Conservation (phyloP, 2,329 filamentous ascomycete species). For the Aspergillus pseudotamarii region DNA sequence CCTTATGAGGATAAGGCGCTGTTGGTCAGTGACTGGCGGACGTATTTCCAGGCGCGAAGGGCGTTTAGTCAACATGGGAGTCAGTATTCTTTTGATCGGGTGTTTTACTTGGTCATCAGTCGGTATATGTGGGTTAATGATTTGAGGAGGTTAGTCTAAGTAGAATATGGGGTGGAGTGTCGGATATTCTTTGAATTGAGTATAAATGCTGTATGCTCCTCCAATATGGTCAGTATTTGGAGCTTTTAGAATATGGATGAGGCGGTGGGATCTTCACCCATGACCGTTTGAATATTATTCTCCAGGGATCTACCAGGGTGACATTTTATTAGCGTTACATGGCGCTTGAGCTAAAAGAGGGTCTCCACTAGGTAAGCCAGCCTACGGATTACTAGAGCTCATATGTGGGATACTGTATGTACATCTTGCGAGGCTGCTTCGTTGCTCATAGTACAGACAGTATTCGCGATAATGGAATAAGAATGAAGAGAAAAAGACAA, state of each 20-base stretch:
- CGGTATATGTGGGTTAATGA: slow-evolving; percentile 48
- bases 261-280: too few species aligned
- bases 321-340: too few species aligned
- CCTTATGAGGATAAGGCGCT: slow-evolving; percentile 33
- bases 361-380: too few species aligned
- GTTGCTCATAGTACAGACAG: neutral
- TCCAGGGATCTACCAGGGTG: too few species aligned
- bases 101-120: slow-evolving; percentile 44
- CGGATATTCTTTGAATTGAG: neutral
- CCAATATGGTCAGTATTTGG: too few species aligned
- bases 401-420: slow-evolving; percentile 1
- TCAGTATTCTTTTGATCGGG: slow-evolving; percentile 47
- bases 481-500: neutral
- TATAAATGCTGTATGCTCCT: neutral
- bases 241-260: too few species aligned
- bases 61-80: slow-evolving; percentile 43
- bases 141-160: slow-evolving; percentile 12
- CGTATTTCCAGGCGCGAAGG: slow-evolving; percentile 38
- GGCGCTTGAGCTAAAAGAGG: too few species aligned
- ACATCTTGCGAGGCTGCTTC: neutral
- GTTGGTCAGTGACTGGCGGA: slow-evolving; percentile 40
- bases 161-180: neutral
- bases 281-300: too few species aligned
- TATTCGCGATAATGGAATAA: neutral
- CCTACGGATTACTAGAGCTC: neutral